Conservation (phyloP, 1,284 basidiomycete species). For the Leccinum holopus region DNA sequence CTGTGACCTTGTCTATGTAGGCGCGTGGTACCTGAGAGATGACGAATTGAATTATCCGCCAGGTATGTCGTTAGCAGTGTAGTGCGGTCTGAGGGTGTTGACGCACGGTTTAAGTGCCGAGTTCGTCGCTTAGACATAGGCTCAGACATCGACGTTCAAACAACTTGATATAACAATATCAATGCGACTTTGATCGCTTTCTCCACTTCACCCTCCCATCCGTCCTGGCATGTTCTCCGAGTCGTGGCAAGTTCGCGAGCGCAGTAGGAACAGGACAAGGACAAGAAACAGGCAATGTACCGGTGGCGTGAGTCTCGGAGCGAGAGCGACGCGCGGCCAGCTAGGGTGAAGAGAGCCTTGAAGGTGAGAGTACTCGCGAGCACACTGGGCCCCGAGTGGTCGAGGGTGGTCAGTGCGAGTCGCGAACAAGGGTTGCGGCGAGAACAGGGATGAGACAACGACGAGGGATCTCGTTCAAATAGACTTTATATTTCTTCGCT, state of each 20-base stretch:
- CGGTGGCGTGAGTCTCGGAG: not conserved
- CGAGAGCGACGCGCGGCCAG: not conserved
- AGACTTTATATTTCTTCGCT: too few relatives aligned
- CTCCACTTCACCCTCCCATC: too few relatives aligned
- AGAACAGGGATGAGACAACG: too few relatives aligned
- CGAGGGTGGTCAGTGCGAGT: too few relatives aligned
- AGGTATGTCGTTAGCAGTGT: constrained; percentile 6
- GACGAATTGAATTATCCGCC: constrained; percentile 39
- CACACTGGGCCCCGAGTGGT: not conserved
- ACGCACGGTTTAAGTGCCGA: not conserved
- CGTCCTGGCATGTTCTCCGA: too few relatives aligned
- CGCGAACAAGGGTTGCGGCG: too few relatives aligned
- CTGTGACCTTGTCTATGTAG: constrained; percentile 28
- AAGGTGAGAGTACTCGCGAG: not conserved
- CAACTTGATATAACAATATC: too few relatives aligned
- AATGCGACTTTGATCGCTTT: too few relatives aligned
- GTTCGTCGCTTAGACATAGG: not conserved
- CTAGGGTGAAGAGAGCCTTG: not conserved
- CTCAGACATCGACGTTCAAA: not conserved
- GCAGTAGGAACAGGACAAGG: too few relatives aligned
- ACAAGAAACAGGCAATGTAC: too few relatives aligned
- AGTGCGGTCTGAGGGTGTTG: not conserved
- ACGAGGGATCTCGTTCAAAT: too few relatives aligned
- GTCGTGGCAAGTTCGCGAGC: too few relatives aligned
- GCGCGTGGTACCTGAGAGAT: constrained; percentile 48